Evolutionary conservation across 441 rosid species (phyloP).

Genomic region (Bocquillonia castaneifolia): DNA sequence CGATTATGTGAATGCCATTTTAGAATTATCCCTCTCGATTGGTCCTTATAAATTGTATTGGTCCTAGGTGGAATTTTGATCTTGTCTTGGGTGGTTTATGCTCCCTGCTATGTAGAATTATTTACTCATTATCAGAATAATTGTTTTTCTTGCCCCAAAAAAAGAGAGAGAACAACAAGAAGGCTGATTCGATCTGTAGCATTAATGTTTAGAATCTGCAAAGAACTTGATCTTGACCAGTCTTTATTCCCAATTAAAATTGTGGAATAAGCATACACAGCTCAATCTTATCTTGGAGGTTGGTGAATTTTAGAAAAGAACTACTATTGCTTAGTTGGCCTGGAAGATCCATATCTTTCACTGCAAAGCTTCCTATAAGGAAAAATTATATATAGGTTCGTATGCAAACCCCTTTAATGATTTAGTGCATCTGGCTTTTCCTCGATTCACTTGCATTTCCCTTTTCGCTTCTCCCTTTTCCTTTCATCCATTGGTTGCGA

Average conservation of each 20-base stretch:
- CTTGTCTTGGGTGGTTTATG: background rate
- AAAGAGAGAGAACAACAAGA: too few relatives aligned
- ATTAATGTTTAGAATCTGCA: background rate
- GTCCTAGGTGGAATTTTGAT: background rate
- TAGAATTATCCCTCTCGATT: background rate
- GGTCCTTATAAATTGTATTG: background rate
- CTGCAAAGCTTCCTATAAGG: background rate
- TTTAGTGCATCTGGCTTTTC: background rate
- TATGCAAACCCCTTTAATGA: background rate
- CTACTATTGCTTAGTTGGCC: background rate
- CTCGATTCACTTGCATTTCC: background rate
- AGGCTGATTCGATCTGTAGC: background rate
- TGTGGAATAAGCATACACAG: background rate
- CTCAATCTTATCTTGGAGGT: background rate
- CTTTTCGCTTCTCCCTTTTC: background rate
- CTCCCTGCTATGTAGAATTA: background rate
- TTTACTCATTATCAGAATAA: background rate
- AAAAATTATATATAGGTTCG: background rate
- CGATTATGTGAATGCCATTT: background rate
- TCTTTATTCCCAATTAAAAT: background rate
- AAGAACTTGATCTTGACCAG: background rate
- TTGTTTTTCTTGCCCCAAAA: background rate
- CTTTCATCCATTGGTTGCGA: background rate
- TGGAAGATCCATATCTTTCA: background rate
- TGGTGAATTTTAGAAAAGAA: background rate